A percentile compares a stretch with the other conserved stretches of the same genome.
Evolutionary conservation across 2,329 filamentous ascomycete genomes (phyloP).

Genomic region (Pseudocercospora fuligena): DNA sequence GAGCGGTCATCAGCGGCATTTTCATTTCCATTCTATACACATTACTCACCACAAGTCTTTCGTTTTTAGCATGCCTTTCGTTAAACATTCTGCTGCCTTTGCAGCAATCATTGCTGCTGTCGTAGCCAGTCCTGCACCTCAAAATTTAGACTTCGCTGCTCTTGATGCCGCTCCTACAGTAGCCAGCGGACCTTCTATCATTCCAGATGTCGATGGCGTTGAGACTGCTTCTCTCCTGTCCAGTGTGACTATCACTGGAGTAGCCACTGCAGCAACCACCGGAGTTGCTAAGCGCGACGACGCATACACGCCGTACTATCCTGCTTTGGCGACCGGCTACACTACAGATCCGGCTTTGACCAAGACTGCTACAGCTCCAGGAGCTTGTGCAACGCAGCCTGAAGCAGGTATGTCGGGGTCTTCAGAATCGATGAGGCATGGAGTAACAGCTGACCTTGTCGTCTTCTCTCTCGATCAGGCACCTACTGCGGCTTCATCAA

Average conservation of each 20-base stretch:
- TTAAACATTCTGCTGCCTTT: constrained; percentile 17
- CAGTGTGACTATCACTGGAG: constrained; percentile 27
- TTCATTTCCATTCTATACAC: background rate
- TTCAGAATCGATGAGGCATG: background rate
- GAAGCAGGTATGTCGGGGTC: constrained; percentile 32
- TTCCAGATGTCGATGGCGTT: constrained; percentile 17
- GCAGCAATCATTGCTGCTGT: constrained; percentile 15
- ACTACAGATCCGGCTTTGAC: constrained; percentile 33
- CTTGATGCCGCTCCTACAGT: constrained; percentile 30
- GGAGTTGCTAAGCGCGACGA: constrained; percentile 21
- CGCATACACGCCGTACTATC: constrained; percentile 32
- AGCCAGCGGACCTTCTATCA: constrained; percentile 24
- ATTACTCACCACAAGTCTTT: background rate
- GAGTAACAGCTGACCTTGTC: background rate
- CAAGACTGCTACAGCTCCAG: constrained; percentile 28
- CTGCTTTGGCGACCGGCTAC: constrained; percentile 31
- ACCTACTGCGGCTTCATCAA: constrained; percentile 47
- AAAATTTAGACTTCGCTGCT: constrained; percentile 25
- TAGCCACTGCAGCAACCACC: constrained; percentile 22
- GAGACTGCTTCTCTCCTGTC: constrained; percentile 30
- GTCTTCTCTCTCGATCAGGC: background rate
- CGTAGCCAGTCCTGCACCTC: constrained; percentile 25
- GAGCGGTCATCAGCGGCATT: background rate
- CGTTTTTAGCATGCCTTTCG: constrained; percentile 8
- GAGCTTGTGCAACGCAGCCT: constrained; percentile 38